These are phyloP conservation scores for Wallacemonas sp. DNA, from an alignment of 208 protist species.

Conservation along the genomic window DNA sequence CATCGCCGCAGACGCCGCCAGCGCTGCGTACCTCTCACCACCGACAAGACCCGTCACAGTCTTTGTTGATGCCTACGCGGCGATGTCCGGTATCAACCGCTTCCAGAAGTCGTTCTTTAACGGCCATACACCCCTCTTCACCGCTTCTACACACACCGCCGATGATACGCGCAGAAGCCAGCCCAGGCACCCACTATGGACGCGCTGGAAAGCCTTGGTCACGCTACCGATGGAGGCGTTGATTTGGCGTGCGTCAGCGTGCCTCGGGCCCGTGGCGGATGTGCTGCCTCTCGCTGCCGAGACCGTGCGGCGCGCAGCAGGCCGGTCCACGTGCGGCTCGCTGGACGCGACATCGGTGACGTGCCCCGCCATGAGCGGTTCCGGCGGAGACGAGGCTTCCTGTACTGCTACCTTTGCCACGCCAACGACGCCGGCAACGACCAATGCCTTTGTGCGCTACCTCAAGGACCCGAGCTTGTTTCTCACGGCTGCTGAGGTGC, in stretches of 20 bases:
- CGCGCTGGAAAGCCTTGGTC: slow-evolving; percentile 1
- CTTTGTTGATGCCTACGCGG: slow-evolving; percentile 57
- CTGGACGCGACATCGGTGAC: too few relatives aligned
- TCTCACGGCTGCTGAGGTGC: slow-evolving; percentile 18
- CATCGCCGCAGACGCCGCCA: slow-evolving; percentile 16
- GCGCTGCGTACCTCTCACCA: slow-evolving; percentile 1
- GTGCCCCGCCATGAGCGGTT: too few relatives aligned
- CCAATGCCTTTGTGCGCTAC: slow-evolving; percentile 19
- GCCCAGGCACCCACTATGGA: not conserved
- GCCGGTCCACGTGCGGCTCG: too few relatives aligned
- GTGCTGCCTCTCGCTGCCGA: not conserved
- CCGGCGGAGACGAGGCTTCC: too few relatives aligned
- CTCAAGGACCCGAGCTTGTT: slow-evolving; percentile 35
- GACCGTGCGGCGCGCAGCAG: too few relatives aligned
- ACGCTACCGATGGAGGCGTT: slow-evolving; percentile 8
- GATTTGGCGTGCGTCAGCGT: not conserved
- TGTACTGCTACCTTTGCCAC: too few relatives aligned
- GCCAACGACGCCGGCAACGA: not conserved
- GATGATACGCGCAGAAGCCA: too few relatives aligned
- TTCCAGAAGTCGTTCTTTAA: slow-evolving; percentile 36
- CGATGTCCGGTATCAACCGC: slow-evolving; percentile 47
- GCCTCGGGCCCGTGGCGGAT: not conserved
- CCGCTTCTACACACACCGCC: not conserved
- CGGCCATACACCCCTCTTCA: not conserved
- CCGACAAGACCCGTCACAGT: slow-evolving; percentile 18